These are phyloP conservation scores for Diaporthe ampelina DNA, from an alignment of 2,329 filamentous ascomycete genomes.

Conservation along the genomic window DNA sequence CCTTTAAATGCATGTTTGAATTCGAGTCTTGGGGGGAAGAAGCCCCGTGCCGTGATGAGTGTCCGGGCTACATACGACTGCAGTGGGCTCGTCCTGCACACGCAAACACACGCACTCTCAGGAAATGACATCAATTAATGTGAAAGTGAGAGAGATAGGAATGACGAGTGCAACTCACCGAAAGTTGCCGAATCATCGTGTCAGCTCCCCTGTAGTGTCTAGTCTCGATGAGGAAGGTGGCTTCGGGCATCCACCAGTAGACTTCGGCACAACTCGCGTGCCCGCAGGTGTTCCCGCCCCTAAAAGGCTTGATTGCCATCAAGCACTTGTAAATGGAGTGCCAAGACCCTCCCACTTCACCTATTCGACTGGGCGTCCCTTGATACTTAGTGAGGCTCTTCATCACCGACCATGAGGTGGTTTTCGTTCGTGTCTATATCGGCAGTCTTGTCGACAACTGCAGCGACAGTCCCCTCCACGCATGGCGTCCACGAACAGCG, in stretches of 20 bases:
- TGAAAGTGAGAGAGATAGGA: background rate
- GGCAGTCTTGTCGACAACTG: constrained; percentile 33
- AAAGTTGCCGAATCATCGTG: background rate
- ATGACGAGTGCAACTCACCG: background rate
- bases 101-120: background rate
- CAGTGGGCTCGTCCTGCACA: background rate
- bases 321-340: background rate
- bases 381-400: background rate
- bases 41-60: too few relatives aligned
- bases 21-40: too few relatives aligned
- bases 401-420: background rate
- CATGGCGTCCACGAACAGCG: constrained; percentile 48
- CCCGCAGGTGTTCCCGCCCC: background rate
- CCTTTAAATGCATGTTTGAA: too few relatives aligned
- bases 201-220: background rate
- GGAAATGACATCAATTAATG: background rate
- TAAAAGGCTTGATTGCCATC: constrained; percentile 16
- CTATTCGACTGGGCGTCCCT: background rate
- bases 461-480: constrained; percentile 34
- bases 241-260: background rate
- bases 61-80: background rate
- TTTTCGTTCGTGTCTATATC: constrained; percentile 7
- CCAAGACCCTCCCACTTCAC: background rate
- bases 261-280: background rate
- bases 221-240: constrained; percentile 9